Percentiles rank a stretch among this genome's conserved stretches.
phyloP scores from a whole-genome alignment of 2,329 filamentous ascomycete genomes.

The Cladophialophora chaetospira region DNA sequence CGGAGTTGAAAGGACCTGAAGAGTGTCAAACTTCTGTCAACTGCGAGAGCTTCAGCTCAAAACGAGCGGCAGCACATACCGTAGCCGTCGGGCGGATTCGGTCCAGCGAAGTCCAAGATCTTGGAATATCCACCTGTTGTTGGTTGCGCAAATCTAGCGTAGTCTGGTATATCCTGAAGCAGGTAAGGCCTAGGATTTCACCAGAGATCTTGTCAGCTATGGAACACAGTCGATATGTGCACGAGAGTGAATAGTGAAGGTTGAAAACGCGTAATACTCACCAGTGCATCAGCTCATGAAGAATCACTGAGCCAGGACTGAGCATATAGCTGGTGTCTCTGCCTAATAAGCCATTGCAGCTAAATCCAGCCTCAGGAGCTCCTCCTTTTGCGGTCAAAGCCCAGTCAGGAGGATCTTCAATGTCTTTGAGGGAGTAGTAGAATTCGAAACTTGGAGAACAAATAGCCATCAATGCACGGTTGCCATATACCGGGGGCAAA shows the following conservation, averaged over 20 bases:
- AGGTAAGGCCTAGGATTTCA: not conserved
- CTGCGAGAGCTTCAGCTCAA: not conserved
- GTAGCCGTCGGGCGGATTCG: conserved; percentile 4
- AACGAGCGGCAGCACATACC: not conserved
- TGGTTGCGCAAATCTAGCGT: not conserved
- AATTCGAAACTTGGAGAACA: not conserved
- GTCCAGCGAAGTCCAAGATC: conserved; percentile 4
- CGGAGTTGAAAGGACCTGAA: conserved; percentile 2
- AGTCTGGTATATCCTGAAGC: conserved; percentile 3
- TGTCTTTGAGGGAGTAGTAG: not conserved
- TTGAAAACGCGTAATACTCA: too few relatives aligned
- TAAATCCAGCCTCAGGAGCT: not conserved
- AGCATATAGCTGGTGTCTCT: conserved; percentile 5
- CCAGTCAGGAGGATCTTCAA: conserved; percentile 1
- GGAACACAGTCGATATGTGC: too few relatives aligned
- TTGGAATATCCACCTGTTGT: not conserved
- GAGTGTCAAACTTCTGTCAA: not conserved
- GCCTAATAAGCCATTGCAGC: not conserved
- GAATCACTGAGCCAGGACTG: conserved; percentile 1
- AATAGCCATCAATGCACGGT: not conserved
- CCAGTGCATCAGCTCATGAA: conserved; percentile 10
- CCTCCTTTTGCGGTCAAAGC: not conserved
- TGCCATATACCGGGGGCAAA: not conserved
- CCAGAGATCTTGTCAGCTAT: not conserved
- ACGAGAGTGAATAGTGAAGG: too few relatives aligned